Evolutionary conservation across 2,329 filamentous ascomycete species (phyloP).

Genomic region (Seiridium unicorne): DNA sequence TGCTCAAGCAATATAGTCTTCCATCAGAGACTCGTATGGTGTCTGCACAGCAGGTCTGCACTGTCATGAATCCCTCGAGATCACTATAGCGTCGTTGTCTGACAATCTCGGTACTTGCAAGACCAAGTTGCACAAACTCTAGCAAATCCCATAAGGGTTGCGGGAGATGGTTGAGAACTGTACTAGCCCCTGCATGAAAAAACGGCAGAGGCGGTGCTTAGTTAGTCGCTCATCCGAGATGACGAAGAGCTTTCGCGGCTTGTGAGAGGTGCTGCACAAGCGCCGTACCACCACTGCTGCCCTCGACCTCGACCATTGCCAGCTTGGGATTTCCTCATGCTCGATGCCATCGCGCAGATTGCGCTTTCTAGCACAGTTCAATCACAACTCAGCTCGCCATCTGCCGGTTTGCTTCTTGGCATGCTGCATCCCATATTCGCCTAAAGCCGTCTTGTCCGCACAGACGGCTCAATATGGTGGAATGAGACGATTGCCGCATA

Average conservation of each 20-base stretch:
- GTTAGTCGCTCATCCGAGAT: background rate
- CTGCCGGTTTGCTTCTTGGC: background rate
- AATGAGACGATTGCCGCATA: background rate
- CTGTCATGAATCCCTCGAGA: no score
- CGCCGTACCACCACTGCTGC: no score
- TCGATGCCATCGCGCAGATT: background rate
- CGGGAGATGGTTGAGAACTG: background rate
- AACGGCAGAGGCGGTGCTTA: background rate
- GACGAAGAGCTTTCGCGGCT: background rate
- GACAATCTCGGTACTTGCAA: background rate
- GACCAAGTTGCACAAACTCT: background rate
- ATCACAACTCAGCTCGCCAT: background rate
- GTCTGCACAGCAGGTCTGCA: no score
- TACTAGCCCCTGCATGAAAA: background rate
- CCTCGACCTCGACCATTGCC: no score
- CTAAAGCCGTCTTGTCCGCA: background rate
- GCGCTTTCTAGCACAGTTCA: background rate
- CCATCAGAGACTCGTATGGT: no score
- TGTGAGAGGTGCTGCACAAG: background rate
- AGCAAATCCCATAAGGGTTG: background rate
- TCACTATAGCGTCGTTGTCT: background rate
- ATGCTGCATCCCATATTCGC: background rate
- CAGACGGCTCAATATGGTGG: background rate
- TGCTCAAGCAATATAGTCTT: no score
- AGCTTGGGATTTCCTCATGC: background rate